Conservation (phyloP, 2,329 filamentous ascomycete genomes). For the Pyrenophora seminiperda region DNA sequence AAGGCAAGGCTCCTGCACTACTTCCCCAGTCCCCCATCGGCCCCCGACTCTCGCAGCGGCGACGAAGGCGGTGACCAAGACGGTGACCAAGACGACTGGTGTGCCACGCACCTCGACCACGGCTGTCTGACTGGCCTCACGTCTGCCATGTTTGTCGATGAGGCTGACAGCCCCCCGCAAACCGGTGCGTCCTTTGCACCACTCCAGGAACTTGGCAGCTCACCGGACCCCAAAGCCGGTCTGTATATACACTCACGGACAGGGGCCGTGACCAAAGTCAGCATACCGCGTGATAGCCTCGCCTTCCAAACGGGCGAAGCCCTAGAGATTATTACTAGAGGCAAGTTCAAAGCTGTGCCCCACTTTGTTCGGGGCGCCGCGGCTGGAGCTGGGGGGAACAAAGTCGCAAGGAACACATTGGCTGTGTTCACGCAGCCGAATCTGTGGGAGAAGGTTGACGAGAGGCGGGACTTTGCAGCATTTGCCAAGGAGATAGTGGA, state of each 20-base stretch:
- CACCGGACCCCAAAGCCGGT: conserved; percentile 82
- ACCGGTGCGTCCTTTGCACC: conserved; percentile 49
- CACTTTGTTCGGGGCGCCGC: conserved; percentile 86
- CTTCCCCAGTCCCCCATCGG: conserved; percentile 63
- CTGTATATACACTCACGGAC: conserved; percentile 92
- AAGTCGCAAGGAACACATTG: conserved; percentile 73
- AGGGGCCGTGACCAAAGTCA: conserved; percentile 84
- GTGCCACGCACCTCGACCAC: conserved; percentile 86
- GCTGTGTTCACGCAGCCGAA: conserved; percentile 98
- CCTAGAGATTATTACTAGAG: conserved; percentile 86
- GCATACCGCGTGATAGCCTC: conserved; percentile 87
- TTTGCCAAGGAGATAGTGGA: conserved; percentile 66
- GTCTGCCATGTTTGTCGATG: conserved; percentile 94
- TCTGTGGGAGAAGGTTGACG: conserved; percentile 77
- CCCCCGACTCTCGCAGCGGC: conserved; percentile 32
- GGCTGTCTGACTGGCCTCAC: conserved; percentile 93
- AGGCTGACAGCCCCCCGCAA: conserved; percentile 55
- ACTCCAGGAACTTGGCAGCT: conserved; percentile 72
- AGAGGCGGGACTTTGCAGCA: conserved; percentile 72
- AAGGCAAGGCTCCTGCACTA: conserved; percentile 94
- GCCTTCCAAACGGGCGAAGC: conserved; percentile 97
- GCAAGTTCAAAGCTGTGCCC: conserved; percentile 89
- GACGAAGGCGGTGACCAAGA: too few relatives aligned
- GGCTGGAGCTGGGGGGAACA: conserved; percentile 54
- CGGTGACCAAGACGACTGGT: conserved; percentile 85